Evolutionary conservation across 495 filamentous ascomycete species (phyloP).

Genomic region (Podospora conica): DNA sequence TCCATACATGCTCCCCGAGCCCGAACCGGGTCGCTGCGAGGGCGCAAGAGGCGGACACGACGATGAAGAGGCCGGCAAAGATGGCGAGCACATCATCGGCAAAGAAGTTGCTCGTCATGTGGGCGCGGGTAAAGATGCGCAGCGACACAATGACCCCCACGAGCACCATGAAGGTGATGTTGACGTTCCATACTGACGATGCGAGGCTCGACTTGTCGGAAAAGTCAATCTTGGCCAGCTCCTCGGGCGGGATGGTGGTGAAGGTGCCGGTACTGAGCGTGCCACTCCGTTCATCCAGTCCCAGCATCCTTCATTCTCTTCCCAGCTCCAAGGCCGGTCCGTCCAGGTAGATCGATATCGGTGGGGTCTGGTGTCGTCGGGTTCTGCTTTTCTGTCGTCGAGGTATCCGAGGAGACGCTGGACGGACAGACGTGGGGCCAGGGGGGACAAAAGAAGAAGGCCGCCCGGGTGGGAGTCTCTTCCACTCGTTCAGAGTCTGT

Average conservation of each 20-base stretch:
- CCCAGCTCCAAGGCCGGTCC: background rate
- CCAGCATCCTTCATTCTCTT: background rate
- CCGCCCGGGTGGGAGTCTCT: background rate
- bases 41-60: slow-evolving; percentile 17
- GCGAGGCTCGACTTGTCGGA: slow-evolving; percentile 15
- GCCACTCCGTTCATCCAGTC: background rate
- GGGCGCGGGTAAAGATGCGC: slow-evolving; percentile 13
- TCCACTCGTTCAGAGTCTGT: background rate
- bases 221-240: slow-evolving; percentile 13
- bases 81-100: slow-evolving; percentile 23
- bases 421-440: background rate
- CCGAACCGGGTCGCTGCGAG: slow-evolving; percentile 20
- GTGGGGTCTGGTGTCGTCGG: background rate
- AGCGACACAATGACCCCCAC: slow-evolving; percentile 15
- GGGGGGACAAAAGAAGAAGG: background rate
- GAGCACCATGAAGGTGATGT: slow-evolving; percentile 18
- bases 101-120: slow-evolving; percentile 17
- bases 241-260: background rate
- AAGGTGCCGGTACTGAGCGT: background rate
- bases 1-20: slow-evolving; percentile 28
- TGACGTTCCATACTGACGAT: slow-evolving; percentile 17
- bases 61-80: slow-evolving; percentile 20
- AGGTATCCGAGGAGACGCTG: background rate
- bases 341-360: background rate
- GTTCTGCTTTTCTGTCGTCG: background rate